A percentile compares a stretch with the other conserved stretches of the same genome.
Conservation (phyloP, 441 rosid species). For the Cnidoscolus chayamansa region DNA sequence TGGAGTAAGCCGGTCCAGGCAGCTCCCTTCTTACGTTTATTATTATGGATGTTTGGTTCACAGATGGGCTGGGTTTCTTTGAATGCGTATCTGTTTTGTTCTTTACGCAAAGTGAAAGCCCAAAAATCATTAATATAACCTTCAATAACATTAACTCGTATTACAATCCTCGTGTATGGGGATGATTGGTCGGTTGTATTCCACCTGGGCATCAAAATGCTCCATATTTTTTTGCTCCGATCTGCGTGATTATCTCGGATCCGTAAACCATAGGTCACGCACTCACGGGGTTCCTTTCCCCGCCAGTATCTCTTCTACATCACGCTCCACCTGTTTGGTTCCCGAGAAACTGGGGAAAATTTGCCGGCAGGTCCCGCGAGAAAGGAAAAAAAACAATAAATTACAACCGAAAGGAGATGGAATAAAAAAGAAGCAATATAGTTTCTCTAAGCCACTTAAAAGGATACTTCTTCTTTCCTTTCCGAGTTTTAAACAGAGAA, state of each 20-base stretch:
- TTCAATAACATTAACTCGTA: no score
- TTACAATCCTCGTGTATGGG: no score
- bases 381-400: neutral
- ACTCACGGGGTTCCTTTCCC: slow-evolving; percentile 10
- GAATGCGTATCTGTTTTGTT: no score
- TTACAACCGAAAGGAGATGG: no score
- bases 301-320: slow-evolving; percentile 13
- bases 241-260: slow-evolving; percentile 12
- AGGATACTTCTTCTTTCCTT: neutral
- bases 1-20: no score
- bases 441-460: neutral
- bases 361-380: neutral
- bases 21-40: no score
- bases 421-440: neutral
- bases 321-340: neutral
- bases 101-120: no score
- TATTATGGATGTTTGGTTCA: no score
- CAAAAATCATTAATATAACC: no score
- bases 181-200: no score
- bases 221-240: slow-evolving; percentile 1
- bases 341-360: slow-evolving; percentile 13
- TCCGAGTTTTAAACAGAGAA: neutral
- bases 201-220: neutral
- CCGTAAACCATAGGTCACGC: slow-evolving; percentile 5
- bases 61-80: no score